Base-by-base conservation (phyloP, 2,329 filamentous ascomycete species). In the Penicillium vulpinum region DNA sequence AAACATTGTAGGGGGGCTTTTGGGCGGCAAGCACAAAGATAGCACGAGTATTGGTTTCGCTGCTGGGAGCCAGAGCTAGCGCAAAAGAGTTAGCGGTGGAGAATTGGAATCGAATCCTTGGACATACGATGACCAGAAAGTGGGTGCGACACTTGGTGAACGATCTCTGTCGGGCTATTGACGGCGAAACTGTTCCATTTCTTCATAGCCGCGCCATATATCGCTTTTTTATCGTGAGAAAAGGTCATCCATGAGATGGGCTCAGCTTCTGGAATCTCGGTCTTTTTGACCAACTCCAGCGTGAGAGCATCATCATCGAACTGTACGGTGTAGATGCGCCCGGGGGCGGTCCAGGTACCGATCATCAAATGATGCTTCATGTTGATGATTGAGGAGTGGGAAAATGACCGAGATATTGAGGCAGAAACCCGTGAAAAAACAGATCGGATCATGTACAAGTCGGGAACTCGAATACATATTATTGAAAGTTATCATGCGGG, bases 211-310 rank as follows among this genome's bases (percentile, higher is more conserved):
- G 91, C 88, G 67, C 91, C 91, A 74, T 96, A 96, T 59, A 96
- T 88, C 72, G 89, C 88, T 76, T 91, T 93, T 70, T 88, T 89
- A 60, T 83, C 79, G 76, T 95, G 90, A 88, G 91, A 88, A 69
- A 95, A 93, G 16, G 90, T 88, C 89, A 96, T 93, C 91, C 91
- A 96, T 58, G 91, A 95, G 64, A 96, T 94, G 8, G 91, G 90
- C 76, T 96, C 90, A 62, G 93, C 89, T 51, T 89, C 77, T 5
- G 90, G 88, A 55, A 95, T 94, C 57, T 87, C 85, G 1, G 90
- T 94, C 66, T 88, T 86, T 78, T 93, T 92, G 70, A 95, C 78
- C 68, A 94, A 76, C 64, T 88, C 83, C 59, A 95, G 77, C 7
- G 87, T 88, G 62, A 92, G 78, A 38, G 85, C 85, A 75, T 92